Conservation (phyloP, 2,329 filamentous ascomycete species). For the Ophiostoma himal-ulmi region DNA sequence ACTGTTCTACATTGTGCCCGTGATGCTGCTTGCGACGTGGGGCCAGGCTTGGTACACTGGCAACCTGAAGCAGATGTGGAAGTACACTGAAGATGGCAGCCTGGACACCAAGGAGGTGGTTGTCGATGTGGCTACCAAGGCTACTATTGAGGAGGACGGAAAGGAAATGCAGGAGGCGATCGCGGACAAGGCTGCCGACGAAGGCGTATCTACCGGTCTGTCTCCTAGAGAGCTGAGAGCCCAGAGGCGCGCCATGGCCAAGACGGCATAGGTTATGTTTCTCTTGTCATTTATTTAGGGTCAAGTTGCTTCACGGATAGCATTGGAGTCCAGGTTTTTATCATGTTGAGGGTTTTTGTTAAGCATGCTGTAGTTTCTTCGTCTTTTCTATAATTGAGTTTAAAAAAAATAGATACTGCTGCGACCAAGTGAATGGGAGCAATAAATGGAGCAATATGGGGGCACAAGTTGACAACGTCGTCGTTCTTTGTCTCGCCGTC, state of each 20-base stretch:
- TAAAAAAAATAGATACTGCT: background rate
- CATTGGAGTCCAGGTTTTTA: background rate
- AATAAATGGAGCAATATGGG: background rate
- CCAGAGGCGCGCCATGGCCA: background rate
- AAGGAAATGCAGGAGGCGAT: constrained; percentile 28
- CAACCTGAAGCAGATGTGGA: constrained; percentile 71
- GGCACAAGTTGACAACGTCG: background rate
- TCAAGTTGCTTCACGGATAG: background rate
- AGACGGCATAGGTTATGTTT: background rate
- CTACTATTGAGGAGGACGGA: constrained; percentile 33
- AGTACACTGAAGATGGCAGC: constrained; percentile 68
- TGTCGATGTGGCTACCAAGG: constrained; percentile 48
- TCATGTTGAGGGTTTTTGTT: background rate
- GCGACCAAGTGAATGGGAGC: background rate
- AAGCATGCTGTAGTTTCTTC: background rate
- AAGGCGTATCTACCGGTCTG: background rate
- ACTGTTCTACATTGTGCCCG: constrained; percentile 84
- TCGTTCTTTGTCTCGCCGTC: background rate
- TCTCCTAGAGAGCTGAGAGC: background rate
- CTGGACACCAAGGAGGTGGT: constrained; percentile 51
- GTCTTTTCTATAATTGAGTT: background rate
- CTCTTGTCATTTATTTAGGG: background rate
- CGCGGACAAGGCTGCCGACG: background rate
- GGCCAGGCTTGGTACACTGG: constrained; percentile 62
- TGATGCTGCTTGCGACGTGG: constrained; percentile 71